Percentiles rank a stretch among this genome's conserved stretches.
These are phyloP conservation scores for Penicillium argentinense DNA, from an alignment of 495 filamentous ascomycete genomes.

Conservation along the genomic window DNA sequence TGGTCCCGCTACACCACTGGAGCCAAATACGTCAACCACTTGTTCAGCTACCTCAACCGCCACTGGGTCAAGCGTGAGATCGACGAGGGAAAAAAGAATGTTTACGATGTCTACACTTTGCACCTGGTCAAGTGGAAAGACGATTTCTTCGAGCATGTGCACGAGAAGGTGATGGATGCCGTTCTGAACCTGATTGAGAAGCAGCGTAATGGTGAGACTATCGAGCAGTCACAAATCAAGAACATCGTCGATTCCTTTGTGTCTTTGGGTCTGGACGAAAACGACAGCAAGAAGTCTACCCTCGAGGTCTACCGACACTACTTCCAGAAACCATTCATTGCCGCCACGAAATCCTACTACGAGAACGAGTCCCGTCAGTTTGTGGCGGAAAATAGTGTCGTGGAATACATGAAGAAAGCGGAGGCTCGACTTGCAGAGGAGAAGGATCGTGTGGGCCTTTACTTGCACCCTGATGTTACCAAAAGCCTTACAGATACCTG, in stretches of 20 bases:
- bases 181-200: constrained; percentile 96
- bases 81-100: constrained; percentile 97
- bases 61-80: constrained; percentile 99
- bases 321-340: constrained; percentile 91
- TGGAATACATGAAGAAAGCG: constrained; percentile 99
- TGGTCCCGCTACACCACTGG: constrained; percentile 95
- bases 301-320: constrained; percentile 89
- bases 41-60: constrained; percentile 95
- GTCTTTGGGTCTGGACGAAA: constrained; percentile 90
- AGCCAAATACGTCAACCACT: constrained; percentile 93
- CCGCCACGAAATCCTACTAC: constrained; percentile 82
- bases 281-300: constrained; percentile 88
- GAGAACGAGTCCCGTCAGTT: constrained; percentile 90
- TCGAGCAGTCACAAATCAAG: constrained; percentile 96
- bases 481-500: constrained; percentile 81
- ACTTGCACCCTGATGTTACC: constrained; percentile 86
- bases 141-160: constrained; percentile 81
- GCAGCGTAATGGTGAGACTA: constrained; percentile 96
- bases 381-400: constrained; percentile 93
- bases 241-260: constrained; percentile 97
- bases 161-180: constrained; percentile 88
- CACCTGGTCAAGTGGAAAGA: constrained; percentile 93
- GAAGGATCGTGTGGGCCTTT: constrained; percentile 89
- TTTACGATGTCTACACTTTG: constrained; percentile 96
- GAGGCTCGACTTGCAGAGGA: constrained; percentile 90